Evolutionary conservation across 257 asterid genomes (phyloP), one percentile per base, ranked within the genome.

Genomic region (Coffea canephora): DNA sequence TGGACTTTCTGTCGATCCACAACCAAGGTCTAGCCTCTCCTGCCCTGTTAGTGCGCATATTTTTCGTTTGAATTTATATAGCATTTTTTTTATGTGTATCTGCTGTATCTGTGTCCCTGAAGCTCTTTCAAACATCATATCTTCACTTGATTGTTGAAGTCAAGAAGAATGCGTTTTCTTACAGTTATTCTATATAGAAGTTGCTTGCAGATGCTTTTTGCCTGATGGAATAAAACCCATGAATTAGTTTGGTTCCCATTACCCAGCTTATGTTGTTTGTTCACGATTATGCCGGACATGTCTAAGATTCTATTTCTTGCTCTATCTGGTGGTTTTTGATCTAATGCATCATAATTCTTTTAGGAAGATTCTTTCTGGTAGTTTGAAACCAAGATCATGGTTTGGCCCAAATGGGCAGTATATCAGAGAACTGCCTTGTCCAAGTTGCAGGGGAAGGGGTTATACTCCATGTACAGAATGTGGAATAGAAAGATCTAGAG

Each of bases 401-500:
- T 91, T 95, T 82, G 98, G 99, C 77, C 99, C 99, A 55, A 93
- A 91, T 77, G 99, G 98, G 6, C 98, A 90, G 82, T 95, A 95
- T 69, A 91, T 95, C 82, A 87, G 97, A 87, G 99, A 95, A 81
- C 75, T 90, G 46, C 99, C 99, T 77, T 95, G 98, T 81, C 99
- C 99, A 19, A 89, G 93, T 82, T 95, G 98, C 86, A 85, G 99
- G 85, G 97, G 98, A 82, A 90, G 98, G 81, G 99, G 99, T 46
- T 95, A 95, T 86, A 91, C 94, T 69, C 98, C 92, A 34, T 95
- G 99, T 82, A 43, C 91, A 6, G 87, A 90, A 80, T 95, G 99
- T 68, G 99, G 97, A 76, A 89, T 95, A 62, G 99, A 93, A 89
- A 89, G 98, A 85, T 87, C 97, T n/a, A 89, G 90, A n/a, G 70